These are phyloP conservation scores for Oryza rufipogon DNA, from an alignment of 176 grass and related monocot genomes.

Conservation along the genomic window DNA sequence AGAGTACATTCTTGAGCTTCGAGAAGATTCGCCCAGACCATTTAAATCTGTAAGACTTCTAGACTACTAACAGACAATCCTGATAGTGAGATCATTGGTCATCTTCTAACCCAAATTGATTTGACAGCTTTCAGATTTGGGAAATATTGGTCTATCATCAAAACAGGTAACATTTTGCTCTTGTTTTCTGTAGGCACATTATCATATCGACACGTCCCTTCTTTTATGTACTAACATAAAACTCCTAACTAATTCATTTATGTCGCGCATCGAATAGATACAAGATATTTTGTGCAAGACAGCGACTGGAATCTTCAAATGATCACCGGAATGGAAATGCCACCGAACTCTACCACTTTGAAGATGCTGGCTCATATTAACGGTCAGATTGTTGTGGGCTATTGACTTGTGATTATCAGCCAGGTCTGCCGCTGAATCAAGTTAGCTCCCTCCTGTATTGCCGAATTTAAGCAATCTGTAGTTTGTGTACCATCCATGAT, in stretches of 20 bases:
- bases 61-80: constrained; percentile 7
- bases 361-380: neutral
- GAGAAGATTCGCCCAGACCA: constrained; percentile 66
- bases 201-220: neutral
- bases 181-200: neutral
- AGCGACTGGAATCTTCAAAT: constrained; percentile 67
- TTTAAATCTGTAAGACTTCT: constrained; percentile 78
- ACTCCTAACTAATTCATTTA: neutral
- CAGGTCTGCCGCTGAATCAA: neutral
- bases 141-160: constrained; percentile 76
- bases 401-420: neutral
- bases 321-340: constrained; percentile 10
- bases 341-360: neutral
- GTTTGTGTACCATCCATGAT: neutral
- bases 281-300: constrained; percentile 61
- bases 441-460: constrained; percentile 17
- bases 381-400: neutral
- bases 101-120: constrained; percentile 38
- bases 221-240: neutral
- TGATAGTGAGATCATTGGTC: constrained; percentile 13
- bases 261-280: constrained; percentile 47
- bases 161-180: constrained; percentile 70
- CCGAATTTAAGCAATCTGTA: constrained; percentile 9
- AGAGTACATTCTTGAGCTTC: constrained; percentile 84
- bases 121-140: constrained; percentile 78